These are phyloP conservation scores for Venturia pyrina DNA, from an alignment of 2,329 filamentous ascomycete genomes.

Conservation along the genomic window DNA sequence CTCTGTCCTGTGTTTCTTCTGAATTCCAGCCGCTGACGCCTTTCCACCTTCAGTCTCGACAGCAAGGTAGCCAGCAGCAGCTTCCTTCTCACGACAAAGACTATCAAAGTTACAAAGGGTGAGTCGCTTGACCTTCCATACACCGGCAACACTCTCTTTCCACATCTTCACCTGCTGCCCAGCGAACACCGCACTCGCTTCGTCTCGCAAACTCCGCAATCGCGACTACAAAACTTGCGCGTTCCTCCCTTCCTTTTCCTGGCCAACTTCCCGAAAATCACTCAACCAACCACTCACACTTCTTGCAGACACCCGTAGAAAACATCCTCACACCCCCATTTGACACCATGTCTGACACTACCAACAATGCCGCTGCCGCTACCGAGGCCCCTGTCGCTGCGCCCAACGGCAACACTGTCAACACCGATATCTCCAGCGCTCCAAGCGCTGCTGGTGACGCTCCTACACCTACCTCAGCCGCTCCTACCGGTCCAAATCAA, in stretches of 20 bases:
- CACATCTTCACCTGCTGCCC: background rate
- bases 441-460: conserved; percentile 55
- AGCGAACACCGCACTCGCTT: background rate
- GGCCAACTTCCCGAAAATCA: background rate
- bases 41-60: background rate
- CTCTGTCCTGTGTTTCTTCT: background rate
- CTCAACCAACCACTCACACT: background rate
- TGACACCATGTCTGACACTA: conserved; percentile 27
- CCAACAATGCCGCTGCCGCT: background rate
- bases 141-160: background rate
- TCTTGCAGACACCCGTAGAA: background rate
- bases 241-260: background rate
- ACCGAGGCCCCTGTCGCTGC: conserved; percentile 45
- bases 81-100: background rate
- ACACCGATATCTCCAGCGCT: conserved; percentile 58
- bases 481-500: conserved; percentile 65
- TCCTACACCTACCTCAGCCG: conserved; percentile 60
- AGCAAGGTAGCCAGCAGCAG: background rate
- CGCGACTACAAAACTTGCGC: background rate
- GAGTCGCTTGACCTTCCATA: background rate
- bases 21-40: background rate
- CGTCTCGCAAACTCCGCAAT: background rate
- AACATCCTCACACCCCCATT: background rate
- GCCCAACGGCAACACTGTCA: conserved; percentile 51
- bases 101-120: conserved; percentile 6